Conservation (phyloP, 352 stramenopile genomes). For the Phytophthora macrochlamydospora region DNA sequence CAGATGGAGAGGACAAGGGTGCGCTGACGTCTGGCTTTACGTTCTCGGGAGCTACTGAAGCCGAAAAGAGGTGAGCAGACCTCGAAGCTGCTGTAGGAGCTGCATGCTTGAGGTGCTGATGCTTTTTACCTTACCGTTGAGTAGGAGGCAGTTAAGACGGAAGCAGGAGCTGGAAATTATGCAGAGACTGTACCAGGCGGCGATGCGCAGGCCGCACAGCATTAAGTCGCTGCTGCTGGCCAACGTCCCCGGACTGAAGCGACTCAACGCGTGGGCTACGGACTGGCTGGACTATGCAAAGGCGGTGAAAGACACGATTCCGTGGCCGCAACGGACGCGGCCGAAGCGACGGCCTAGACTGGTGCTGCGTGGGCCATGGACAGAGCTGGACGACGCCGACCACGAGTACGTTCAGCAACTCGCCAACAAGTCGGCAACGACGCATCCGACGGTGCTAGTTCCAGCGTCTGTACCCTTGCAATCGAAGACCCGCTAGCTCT, state of each 20-base stretch:
- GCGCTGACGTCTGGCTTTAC: conserved; percentile 41
- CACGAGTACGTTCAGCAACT: conserved; percentile 53
- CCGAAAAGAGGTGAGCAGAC: conserved; percentile 35
- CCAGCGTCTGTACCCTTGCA: conserved; percentile 1
- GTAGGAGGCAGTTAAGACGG: conserved; percentile 36
- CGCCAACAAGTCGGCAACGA: conserved; percentile 14
- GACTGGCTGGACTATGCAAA: conserved; percentile 42
- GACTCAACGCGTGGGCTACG: conserved; percentile 30
- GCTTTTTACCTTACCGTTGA: neutral
- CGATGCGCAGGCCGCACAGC: conserved; percentile 43
- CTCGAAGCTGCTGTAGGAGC: neutral
- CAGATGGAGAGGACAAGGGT: conserved; percentile 23
- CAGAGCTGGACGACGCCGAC: conserved; percentile 49
- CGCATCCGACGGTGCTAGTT: conserved; percentile 21
- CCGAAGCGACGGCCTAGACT: conserved; percentile 29
- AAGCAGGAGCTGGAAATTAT: conserved; percentile 57
- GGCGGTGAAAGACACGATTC: conserved; percentile 11
- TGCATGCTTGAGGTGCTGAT: neutral
- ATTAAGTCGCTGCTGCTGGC: conserved; percentile 43
- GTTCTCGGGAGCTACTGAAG: conserved; percentile 37
- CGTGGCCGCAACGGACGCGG: conserved; percentile 19
- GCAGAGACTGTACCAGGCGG: conserved; percentile 47
- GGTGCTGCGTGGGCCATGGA: conserved; percentile 38
- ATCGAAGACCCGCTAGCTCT: conserved; percentile 11
- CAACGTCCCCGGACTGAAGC: conserved; percentile 45